These are phyloP conservation scores for Houttuynia cordata DNA, from an alignment of 164 flowering plant species.

Conservation along the genomic window DNA sequence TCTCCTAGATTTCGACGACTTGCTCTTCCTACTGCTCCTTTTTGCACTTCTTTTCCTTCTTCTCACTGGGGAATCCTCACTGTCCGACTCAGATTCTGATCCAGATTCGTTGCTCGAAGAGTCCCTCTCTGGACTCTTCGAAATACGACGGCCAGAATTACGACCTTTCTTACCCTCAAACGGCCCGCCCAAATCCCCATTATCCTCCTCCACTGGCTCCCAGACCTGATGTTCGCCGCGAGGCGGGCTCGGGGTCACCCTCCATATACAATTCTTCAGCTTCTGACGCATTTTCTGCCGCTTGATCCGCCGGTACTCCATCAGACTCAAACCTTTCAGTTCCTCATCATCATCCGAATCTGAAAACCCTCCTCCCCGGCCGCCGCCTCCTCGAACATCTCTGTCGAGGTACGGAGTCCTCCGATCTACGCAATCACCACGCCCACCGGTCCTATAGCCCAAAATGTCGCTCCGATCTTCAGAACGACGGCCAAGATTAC, in stretches of 20 bases:
- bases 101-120: conserved; percentile 9
- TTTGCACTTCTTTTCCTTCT: conserved; percentile 6
- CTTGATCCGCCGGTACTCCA: conserved; percentile 72
- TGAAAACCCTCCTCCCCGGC: conserved; percentile 19
- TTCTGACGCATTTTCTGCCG: conserved; percentile 69
- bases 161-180: conserved; percentile 8
- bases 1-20: conserved; percentile 22
- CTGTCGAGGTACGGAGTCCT: conserved; percentile 26
- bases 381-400: too few species aligned
- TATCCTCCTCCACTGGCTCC: conserved; percentile 24
- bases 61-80: conserved; percentile 20
- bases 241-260: conserved; percentile 79
- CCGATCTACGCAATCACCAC: conserved; percentile 2
- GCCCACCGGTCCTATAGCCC: neutral
- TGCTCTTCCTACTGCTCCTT: conserved; percentile 16
- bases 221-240: conserved; percentile 24
- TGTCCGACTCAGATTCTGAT: conserved; percentile 29
- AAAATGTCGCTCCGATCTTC: neutral
- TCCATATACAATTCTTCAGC: conserved; percentile 59
- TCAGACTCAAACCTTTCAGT: conserved; percentile 53
- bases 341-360: conserved; percentile 82
- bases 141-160: conserved; percentile 7
- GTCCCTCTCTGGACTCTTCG: conserved; percentile 15
- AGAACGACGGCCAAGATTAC: neutral
- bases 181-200: conserved; percentile 14